Conservation (phyloP, 371 early-diverging fungal species). For the Haplosporangium sp. region DNA sequence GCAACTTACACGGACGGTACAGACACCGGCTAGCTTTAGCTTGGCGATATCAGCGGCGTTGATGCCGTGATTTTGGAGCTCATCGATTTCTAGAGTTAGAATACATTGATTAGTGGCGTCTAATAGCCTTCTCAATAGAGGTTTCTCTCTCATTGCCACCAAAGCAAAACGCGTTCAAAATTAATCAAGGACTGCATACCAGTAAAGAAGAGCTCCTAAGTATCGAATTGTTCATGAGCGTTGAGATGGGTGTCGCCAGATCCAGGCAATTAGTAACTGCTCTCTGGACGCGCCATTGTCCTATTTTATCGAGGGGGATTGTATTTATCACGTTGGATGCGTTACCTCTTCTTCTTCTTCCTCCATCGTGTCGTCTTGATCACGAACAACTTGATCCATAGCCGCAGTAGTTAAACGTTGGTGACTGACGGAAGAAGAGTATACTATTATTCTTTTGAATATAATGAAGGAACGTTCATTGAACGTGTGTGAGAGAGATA, state of each 20-base stretch:
- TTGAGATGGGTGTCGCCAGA: neutral
- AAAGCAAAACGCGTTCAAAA: neutral
- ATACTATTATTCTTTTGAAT: neutral
- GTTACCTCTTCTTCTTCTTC: conserved; percentile 42
- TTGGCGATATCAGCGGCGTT: conserved; percentile 84
- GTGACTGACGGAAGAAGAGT: neutral
- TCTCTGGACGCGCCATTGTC: neutral
- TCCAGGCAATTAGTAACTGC: too few relatives aligned
- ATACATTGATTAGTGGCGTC: neutral
- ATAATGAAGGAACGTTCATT: neutral
- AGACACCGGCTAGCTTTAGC: conserved; percentile 83
- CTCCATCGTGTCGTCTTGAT: conserved; percentile 25
- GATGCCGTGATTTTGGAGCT: conserved; percentile 75
- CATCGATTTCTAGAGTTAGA: conserved; percentile 45
- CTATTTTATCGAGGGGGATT: neutral
- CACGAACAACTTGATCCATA: conserved; percentile 51
- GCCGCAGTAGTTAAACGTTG: conserved; percentile 1
- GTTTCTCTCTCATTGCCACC: neutral
- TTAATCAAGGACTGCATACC: conserved; percentile 8
- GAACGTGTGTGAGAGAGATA: too few relatives aligned
- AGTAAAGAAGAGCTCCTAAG: conserved; percentile 47
- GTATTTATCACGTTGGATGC: too few relatives aligned
- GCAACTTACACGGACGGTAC: conserved; percentile 72
- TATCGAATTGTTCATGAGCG: neutral
- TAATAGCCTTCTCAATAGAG: neutral